Evolutionary conservation across 768 basidiomycete species (phyloP), one percentile per base, ranked within the genome.

Genomic region (Pisolithus orientalis): DNA sequence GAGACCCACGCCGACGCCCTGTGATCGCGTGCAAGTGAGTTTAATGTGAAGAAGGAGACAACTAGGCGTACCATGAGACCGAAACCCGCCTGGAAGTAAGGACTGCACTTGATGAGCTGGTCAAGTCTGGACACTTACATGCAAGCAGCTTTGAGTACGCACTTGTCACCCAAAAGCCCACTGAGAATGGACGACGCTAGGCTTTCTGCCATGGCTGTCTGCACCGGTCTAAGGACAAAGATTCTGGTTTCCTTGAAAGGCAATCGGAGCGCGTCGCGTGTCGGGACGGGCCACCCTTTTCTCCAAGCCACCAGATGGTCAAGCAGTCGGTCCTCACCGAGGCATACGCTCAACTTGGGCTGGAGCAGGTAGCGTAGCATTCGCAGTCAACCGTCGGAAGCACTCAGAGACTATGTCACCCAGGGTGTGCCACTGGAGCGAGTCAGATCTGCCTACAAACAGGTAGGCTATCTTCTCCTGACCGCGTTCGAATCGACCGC

Each of bases 1-100:
- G 1, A 94, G 72, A 43, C 83, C 90, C 24, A 94, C 90, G 14
- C 93, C 92, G 43, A 98, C 75, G n/a, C 92, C 90, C 95, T 98
- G 57, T 37, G 43, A 51, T 42, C 34, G 34, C 47, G 21, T n/a
- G 3, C 34, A 38, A 49, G 46, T 59, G 39, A 59, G 51, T 11
- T 42, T 17, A 24, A 32, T 9, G 32, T 29, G 21, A 24, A 28
- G 27, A 17, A 16, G 39, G 11, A 10, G 55, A 44, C 14, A 31
- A 17, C 31, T 28, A 32, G 14, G 21, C 71, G 53, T 58, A 94
- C 95, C 94, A 98, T 94, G 37, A 99, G 80, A 34, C 95, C 96
- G 62, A 97, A 97, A 27, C 96, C 95, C 45, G 95, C 96, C 65
- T 95, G 91, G 65, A 99, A 98, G 73, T 93, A 94, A 37, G 93